These are phyloP conservation scores for Bipolaris victoriae DNA, from an alignment of 2,329 filamentous ascomycete species.

Conservation along the genomic window DNA sequence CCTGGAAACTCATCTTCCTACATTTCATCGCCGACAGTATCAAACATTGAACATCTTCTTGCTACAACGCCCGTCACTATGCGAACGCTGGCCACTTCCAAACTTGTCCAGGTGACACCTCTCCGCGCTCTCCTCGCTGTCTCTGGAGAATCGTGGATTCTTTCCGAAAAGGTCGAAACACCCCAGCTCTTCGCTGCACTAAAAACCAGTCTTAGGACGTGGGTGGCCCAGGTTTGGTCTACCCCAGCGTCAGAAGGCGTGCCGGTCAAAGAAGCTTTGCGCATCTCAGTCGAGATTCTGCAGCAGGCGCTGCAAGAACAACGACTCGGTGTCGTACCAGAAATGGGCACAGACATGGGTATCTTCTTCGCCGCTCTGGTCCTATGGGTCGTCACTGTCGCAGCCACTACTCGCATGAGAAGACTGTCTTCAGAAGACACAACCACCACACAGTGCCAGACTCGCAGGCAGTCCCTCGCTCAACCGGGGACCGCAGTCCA, in stretches of 20 bases:
- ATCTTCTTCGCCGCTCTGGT: slow-evolving; percentile 46
- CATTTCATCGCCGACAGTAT: slow-evolving; percentile 14
- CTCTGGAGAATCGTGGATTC: slow-evolving; percentile 54
- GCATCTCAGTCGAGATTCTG: slow-evolving; percentile 34
- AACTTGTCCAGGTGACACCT: slow-evolving; percentile 49
- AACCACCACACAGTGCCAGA: slow-evolving; percentile 9
- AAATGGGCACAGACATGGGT: slow-evolving; percentile 43
- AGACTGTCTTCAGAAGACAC: slow-evolving; percentile 10
- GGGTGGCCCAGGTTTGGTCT: slow-evolving; percentile 45
- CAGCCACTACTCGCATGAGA: slow-evolving; percentile 30
- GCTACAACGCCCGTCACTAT: slow-evolving; percentile 30
- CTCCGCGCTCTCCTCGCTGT: slow-evolving; percentile 53
- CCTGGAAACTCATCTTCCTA: slow-evolving; percentile 27
- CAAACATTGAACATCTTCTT: slow-evolving; percentile 34
- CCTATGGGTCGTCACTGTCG: slow-evolving; percentile 44
- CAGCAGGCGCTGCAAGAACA: slow-evolving; percentile 33
- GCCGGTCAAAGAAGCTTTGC: slow-evolving; percentile 35
- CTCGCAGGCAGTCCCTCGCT: slow-evolving; percentile 24
- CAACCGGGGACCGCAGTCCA: slow-evolving; percentile 3
- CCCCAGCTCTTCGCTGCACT: slow-evolving; percentile 40
- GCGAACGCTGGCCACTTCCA: slow-evolving; percentile 44
- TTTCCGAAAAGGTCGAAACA: slow-evolving; percentile 51
- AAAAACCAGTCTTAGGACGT: slow-evolving; percentile 44
- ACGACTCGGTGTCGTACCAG: slow-evolving; percentile 22
- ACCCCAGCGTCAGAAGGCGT: slow-evolving; percentile 12